These are phyloP conservation scores for Bisporella sp. DNA, from an alignment of 2,329 filamentous ascomycete species.

Conservation along the genomic window DNA sequence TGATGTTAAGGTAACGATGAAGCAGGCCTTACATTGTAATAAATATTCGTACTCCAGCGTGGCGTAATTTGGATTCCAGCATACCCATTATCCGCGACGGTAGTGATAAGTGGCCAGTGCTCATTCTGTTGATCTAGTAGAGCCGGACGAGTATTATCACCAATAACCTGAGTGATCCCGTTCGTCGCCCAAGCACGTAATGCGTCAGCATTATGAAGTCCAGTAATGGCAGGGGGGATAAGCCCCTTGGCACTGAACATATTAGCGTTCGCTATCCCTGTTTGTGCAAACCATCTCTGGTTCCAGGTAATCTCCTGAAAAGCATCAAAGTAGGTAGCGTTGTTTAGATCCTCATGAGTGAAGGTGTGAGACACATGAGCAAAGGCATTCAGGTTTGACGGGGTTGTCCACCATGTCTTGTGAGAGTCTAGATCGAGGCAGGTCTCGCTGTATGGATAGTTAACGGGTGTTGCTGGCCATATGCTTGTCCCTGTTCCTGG, in stretches of 20 bases:
- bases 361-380: slow-evolving; percentile 56
- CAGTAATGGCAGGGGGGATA: slow-evolving; percentile 57
- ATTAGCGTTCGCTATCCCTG: slow-evolving; percentile 38
- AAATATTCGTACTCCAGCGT: slow-evolving; percentile 55
- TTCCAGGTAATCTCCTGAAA: slow-evolving; percentile 54
- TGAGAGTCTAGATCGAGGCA: slow-evolving; percentile 45
- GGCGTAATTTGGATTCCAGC: slow-evolving; percentile 49
- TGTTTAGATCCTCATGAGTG: slow-evolving; percentile 50
- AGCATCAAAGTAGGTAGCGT: slow-evolving; percentile 51
- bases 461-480: slow-evolving; percentile 34
- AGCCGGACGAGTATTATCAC: slow-evolving; percentile 52
- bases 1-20: no score
- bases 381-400: slow-evolving; percentile 44
- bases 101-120: slow-evolving; percentile 51
- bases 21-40: slow-evolving; percentile 42
- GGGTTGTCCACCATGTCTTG: slow-evolving; percentile 45
- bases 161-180: slow-evolving; percentile 53
- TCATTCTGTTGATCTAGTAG: slow-evolving; percentile 39
- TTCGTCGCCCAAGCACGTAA: slow-evolving; percentile 52
- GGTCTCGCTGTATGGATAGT: slow-evolving; percentile 18
- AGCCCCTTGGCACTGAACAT: slow-evolving; percentile 47
- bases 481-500: slow-evolving; percentile 41
- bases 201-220: slow-evolving; percentile 56
- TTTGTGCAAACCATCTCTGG: slow-evolving; percentile 48
- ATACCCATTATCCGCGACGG: slow-evolving; percentile 42